phyloP scores from a whole-genome alignment of 2,329 filamentous ascomycete species.

The Beauveria varroae region DNA sequence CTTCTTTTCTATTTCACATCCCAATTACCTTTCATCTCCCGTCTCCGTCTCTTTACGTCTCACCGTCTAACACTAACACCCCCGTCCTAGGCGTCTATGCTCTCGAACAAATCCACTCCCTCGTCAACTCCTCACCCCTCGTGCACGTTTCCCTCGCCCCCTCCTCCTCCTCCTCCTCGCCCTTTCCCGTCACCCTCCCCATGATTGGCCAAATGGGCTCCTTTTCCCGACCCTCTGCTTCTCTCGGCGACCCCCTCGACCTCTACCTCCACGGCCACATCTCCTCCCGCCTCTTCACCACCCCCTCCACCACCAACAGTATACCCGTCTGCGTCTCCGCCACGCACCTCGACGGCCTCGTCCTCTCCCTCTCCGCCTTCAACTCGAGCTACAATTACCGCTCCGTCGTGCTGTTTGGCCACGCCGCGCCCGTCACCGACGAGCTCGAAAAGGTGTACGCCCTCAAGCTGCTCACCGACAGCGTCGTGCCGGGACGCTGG shows the following conservation, averaged over 20 bases:
- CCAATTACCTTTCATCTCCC: neutral
- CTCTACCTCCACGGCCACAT: conserved; percentile 83
- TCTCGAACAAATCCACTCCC: conserved; percentile 61
- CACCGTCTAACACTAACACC: neutral
- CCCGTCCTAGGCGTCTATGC: conserved; percentile 57
- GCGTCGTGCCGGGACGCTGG: conserved; percentile 64
- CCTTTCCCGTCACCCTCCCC: conserved; percentile 70
- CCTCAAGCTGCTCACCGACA: conserved; percentile 71
- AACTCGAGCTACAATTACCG: conserved; percentile 84
- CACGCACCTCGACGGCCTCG: conserved; percentile 69
- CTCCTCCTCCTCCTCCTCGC: conserved; percentile 44
- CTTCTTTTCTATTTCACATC: no score
- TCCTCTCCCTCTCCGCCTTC: conserved; percentile 72
- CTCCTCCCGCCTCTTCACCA: conserved; percentile 66
- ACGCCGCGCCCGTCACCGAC: conserved; percentile 60
- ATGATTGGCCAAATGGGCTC: conserved; percentile 82
- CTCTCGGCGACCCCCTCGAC: conserved; percentile 58
- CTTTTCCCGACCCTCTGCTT: conserved; percentile 54
- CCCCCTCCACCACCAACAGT: conserved; percentile 38
- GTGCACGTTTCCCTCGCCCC: conserved; percentile 73
- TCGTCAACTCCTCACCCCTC: conserved; percentile 67
- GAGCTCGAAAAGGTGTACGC: conserved; percentile 67
- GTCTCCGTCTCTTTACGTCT: no score
- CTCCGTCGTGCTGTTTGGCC: conserved; percentile 69
- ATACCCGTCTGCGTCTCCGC: conserved; percentile 67